Percentiles rank a stretch among this genome's conserved stretches.
Conservation (phyloP, 1,284 basidiomycete genomes). For the Fomes fomentarius region DNA sequence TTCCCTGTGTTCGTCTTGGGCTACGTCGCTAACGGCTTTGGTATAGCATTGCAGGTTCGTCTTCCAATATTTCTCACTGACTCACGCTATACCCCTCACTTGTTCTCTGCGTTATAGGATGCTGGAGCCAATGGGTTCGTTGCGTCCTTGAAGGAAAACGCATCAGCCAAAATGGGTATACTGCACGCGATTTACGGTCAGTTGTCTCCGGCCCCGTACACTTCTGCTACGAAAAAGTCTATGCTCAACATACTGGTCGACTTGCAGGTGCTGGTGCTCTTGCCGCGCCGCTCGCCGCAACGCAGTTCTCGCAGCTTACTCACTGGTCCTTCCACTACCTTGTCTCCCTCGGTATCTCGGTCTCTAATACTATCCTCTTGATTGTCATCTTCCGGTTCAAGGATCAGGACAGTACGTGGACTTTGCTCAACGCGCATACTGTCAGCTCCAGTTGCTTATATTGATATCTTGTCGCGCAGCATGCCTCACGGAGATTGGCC, state of each 20-base stretch:
- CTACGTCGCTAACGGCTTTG: constrained; percentile 65
- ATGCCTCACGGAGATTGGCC: constrained; percentile 39
- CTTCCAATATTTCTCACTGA: no score
- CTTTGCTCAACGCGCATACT: background rate
- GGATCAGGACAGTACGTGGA: constrained; percentile 51
- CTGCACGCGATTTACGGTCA: constrained; percentile 52
- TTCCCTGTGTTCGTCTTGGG: constrained; percentile 67
- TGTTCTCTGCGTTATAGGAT: no score
- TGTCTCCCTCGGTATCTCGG: constrained; percentile 56
- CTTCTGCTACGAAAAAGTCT: background rate
- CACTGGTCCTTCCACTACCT: constrained; percentile 71
- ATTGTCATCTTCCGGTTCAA: constrained; percentile 54
- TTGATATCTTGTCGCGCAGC: constrained; percentile 23
- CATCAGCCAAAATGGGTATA: constrained; percentile 61
- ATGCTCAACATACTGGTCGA: background rate
- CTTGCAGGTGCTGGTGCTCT: constrained; percentile 60
- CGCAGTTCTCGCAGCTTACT: constrained; percentile 55
- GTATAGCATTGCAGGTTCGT: constrained; percentile 33
- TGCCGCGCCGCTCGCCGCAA: constrained; percentile 60
- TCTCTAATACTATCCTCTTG: constrained; percentile 48
- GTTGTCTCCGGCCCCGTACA: background rate
- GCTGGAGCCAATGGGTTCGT: constrained; percentile 61
- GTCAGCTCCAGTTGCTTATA: background rate
- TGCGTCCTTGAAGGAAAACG: constrained; percentile 47
- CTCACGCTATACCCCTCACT: background rate